Conservation (phyloP, 2,329 filamentous ascomycete genomes). For the Ophiobolus disseminans region DNA sequence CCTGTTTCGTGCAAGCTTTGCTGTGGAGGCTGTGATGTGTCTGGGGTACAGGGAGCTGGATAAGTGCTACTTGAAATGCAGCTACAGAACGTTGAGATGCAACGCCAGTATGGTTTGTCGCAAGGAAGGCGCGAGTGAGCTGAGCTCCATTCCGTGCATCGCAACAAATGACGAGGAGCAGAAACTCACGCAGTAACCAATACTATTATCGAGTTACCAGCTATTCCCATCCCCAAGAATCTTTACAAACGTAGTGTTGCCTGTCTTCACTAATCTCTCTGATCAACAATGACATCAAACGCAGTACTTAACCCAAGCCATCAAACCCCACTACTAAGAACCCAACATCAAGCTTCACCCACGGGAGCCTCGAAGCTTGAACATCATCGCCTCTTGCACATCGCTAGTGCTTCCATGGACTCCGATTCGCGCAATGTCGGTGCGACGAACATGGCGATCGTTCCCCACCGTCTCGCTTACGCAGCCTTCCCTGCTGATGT, state of each 20-base stretch:
- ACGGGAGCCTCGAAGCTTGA: slow-evolving; percentile 7
- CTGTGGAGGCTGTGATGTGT: too few species aligned
- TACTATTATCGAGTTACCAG: too few species aligned
- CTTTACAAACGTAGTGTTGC: too few species aligned
- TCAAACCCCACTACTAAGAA: background rate
- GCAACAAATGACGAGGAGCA: too few species aligned
- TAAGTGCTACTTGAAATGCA: slow-evolving; percentile 5
- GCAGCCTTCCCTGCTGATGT: slow-evolving; percentile 11
- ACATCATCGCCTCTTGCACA: too few species aligned
- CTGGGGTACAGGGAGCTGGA: slow-evolving; percentile 12
- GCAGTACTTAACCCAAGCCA: background rate
- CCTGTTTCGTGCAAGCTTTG: background rate
- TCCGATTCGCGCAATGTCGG: slow-evolving; percentile 33
- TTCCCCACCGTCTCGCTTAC: slow-evolving; percentile 19
- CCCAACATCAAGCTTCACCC: slow-evolving; percentile 11
- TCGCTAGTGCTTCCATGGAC: too few species aligned
- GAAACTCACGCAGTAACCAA: too few species aligned
- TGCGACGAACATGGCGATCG: slow-evolving; percentile 9
- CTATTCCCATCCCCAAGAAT: too few species aligned
- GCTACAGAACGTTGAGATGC: slow-evolving; percentile 22
- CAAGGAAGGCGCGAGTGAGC: background rate
- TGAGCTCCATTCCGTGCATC: too few species aligned
- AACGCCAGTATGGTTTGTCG: slow-evolving; percentile 4
- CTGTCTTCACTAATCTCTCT: too few species aligned
- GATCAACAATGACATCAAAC: too few species aligned